A percentile compares a stretch with the other conserved stretches of the same genome.
phyloP scores from a whole-genome alignment of 352 stramenopile species.

The Phytopythium ostracodes region DNA sequence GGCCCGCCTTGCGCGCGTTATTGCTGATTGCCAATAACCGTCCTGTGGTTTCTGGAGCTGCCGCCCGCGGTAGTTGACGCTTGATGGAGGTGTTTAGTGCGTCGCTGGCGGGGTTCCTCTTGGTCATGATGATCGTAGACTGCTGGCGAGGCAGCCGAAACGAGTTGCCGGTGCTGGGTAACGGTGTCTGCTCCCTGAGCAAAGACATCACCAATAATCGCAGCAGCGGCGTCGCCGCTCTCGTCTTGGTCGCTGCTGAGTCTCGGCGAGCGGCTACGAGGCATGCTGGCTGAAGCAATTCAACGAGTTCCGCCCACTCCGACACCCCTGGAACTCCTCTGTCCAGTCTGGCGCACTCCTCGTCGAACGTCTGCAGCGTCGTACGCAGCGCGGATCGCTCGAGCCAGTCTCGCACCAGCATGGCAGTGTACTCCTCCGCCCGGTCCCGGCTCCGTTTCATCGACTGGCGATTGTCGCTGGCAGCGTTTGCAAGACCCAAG shows the following conservation, averaged over 20 bases:
- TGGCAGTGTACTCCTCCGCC: not conserved
- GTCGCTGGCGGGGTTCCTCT: not conserved
- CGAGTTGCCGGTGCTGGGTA: not conserved
- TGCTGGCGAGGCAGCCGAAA: not conserved
- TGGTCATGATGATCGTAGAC: constrained; percentile 3
- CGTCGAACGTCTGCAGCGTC: constrained; percentile 7
- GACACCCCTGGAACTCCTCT: not conserved
- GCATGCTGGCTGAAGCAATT: not conserved
- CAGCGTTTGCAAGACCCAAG: too few relatives aligned
- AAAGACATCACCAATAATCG: not conserved
- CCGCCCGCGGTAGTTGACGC: not conserved
- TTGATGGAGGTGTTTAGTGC: not conserved
- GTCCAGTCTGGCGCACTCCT: not conserved
- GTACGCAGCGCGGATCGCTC: constrained; percentile 3
- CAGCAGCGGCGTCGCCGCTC: not conserved
- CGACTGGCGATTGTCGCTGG: not conserved
- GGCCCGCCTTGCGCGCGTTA: constrained; percentile 7
- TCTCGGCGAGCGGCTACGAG: not conserved
- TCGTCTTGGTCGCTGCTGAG: not conserved
- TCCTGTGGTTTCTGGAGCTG: not conserved
- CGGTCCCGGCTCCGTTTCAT: not conserved
- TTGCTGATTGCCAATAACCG: not conserved
- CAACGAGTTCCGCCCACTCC: not conserved
- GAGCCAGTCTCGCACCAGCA: constrained; percentile 8
- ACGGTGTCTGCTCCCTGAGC: not conserved